These are phyloP conservation scores for Citrullus amarus DNA, from an alignment of 306 rosid species.

Conservation along the genomic window DNA sequence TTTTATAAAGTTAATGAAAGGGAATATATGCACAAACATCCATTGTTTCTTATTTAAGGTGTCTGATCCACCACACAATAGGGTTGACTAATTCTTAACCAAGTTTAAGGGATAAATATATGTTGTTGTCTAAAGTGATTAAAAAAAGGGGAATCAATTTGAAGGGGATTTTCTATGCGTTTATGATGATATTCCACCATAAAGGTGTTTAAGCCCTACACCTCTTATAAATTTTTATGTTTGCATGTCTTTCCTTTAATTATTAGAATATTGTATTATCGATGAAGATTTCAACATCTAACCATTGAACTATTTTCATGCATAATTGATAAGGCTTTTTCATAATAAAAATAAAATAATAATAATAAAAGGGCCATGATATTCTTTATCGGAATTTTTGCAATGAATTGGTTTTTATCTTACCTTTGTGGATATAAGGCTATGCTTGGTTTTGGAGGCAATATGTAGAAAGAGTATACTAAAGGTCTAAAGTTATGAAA, in stretches of 20 bases:
- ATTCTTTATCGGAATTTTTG: background rate
- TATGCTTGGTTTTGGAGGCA: background rate
- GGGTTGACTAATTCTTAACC: background rate
- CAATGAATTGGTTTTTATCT: background rate
- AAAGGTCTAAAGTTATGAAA: background rate
- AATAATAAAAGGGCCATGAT: no score
- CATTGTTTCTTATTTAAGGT: slow-evolving; percentile 1
- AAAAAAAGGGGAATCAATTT: background rate
- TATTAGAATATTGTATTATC: background rate
- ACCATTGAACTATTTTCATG: background rate
- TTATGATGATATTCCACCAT: background rate
- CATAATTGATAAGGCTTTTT: no score
- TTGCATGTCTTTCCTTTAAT: background rate
- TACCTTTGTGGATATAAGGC: background rate
- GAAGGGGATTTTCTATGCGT: background rate
- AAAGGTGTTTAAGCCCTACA: background rate
- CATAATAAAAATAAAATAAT: no score
- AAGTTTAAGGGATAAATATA: background rate
- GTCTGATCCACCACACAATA: background rate
- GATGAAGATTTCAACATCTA: no score
- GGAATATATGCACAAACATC: slow-evolving; percentile 10
- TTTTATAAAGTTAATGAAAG: slow-evolving; percentile 1
- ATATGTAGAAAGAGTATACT: background rate
- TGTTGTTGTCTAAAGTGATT: background rate
- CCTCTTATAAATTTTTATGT: background rate